A percentile compares a stretch with the other conserved stretches of the same genome.
Evolutionary conservation across 2,329 filamentous ascomycete species (phyloP).

Genomic region (Dactylellina parvicollis): DNA sequence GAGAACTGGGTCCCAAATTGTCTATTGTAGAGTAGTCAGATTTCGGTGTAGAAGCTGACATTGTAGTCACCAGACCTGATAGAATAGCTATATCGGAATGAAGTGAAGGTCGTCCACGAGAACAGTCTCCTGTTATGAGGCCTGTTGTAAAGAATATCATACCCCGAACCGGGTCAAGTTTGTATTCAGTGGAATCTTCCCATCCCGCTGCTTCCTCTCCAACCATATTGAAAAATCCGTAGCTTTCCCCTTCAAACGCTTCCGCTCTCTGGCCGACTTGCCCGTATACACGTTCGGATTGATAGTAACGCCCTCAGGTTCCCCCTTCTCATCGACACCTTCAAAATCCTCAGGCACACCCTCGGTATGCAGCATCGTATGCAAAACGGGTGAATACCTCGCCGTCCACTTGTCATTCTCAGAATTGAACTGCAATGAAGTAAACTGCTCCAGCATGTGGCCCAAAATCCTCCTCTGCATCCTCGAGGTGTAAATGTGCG

Average conservation of each 20-base stretch:
- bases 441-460: conserved; percentile 51
- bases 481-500: conserved; percentile 52
- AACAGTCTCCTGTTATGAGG: no score
- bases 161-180: neutral
- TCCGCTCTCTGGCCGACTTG: conserved; percentile 1
- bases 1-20: conserved; percentile 60
- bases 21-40: conserved; percentile 30
- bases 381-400: conserved; percentile 35
- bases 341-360: conserved; percentile 37
- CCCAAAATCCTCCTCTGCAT: conserved; percentile 55
- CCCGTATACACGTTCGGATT: conserved; percentile 32
- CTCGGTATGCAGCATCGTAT: conserved; percentile 15
- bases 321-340: conserved; percentile 37
- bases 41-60: no score
- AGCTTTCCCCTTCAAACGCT: neutral
- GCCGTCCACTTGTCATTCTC: conserved; percentile 18
- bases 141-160: neutral
- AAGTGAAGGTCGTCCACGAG: neutral
- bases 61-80: no score
- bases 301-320: conserved; percentile 10
- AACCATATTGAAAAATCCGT: neutral
- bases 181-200: conserved; percentile 26
- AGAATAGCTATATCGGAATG: no score
- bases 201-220: conserved; percentile 32
- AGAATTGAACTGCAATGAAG: conserved; percentile 33